Conservation (phyloP, 768 basidiomycete species). For the Collybia nuda region DNA sequence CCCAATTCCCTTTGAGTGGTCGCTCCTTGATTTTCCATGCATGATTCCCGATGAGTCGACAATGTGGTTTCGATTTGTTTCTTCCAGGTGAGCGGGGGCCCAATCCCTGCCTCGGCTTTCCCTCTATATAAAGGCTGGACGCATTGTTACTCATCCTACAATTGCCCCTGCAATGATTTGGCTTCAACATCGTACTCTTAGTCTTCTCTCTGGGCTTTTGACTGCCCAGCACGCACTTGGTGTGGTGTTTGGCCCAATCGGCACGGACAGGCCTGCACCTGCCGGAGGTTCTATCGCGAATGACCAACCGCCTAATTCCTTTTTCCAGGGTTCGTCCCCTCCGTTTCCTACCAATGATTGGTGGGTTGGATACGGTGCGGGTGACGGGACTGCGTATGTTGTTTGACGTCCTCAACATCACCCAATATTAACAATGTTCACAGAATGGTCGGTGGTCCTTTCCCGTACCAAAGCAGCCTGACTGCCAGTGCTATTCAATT, state of each 20-base stretch:
- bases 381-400: conserved; percentile 21
- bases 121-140: conserved; percentile 13
- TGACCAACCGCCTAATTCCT: conserved; percentile 27
- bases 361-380: conserved; percentile 32
- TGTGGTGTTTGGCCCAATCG: conserved; percentile 23
- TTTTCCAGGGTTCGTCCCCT: conserved; percentile 30
- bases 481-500: conserved; percentile 25
- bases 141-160: not conserved
- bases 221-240: conserved; percentile 6
- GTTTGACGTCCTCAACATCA: no score
- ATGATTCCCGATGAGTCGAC: not conserved
- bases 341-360: conserved; percentile 34
- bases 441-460: conserved; percentile 29
- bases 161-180: conserved; percentile 10
- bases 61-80: not conserved
- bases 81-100: not conserved
- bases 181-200: conserved; percentile 6
- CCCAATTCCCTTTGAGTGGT: not conserved
- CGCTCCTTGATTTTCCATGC: not conserved
- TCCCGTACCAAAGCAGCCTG: conserved; percentile 28
- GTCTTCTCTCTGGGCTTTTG: conserved; percentile 7
- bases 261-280: conserved; percentile 20
- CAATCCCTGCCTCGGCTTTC: not conserved
- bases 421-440: not conserved
- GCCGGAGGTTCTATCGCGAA: conserved; percentile 24